Evolutionary conservation across 2,329 filamentous ascomycete species (phyloP), one percentile per base, ranked within the genome.

Genomic region (Neoarthrinium moseri): DNA sequence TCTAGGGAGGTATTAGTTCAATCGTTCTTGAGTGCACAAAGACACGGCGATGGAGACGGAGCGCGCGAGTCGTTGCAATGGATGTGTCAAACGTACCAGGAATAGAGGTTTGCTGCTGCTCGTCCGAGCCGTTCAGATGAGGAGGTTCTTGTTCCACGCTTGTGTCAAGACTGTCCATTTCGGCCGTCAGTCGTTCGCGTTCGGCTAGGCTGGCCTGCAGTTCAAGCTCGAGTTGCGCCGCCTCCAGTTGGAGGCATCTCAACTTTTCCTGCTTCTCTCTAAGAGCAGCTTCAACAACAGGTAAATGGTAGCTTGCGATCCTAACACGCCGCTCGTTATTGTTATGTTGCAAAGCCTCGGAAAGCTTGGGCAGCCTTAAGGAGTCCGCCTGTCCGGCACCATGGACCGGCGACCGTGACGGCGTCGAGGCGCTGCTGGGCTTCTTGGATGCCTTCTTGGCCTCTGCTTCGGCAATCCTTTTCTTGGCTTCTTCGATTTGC

Each of bases 401-500:
- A 11, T 23, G 24, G 33, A 23, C 39, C 15, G 56, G 49, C 29
- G 50, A 50, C 24, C 42, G 52, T 27, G 51, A 26, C n/a, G 50
- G 46, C 7, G 35, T 40, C 6, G 45, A 22, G 4, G 30, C 30
- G 22, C 43, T 46, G 30, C 49, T 55, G 22, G 47, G 37, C 36
- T 49, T 60, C 34, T 58, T 60, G 11, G 56, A 54, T 37, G 56
- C 56, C 56, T 75, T 74, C 54, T 73, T 77, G 8, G 78, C 78
- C 59, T 83, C 79, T 13, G 76, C 76, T 53, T 81, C 74, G 2
- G 78, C 78, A 55, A 83, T 83, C 52, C 68, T 75, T 26, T 70
- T 69, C 57, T 80, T 83, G 67, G 84, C 77, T 43, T 77, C 72
- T 54, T 83, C 77, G 24, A 86, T 86, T 51, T 78, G 73, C 46